These are phyloP conservation scores for Sedum album DNA, from an alignment of 164 flowering plant species.

Conservation along the genomic window DNA sequence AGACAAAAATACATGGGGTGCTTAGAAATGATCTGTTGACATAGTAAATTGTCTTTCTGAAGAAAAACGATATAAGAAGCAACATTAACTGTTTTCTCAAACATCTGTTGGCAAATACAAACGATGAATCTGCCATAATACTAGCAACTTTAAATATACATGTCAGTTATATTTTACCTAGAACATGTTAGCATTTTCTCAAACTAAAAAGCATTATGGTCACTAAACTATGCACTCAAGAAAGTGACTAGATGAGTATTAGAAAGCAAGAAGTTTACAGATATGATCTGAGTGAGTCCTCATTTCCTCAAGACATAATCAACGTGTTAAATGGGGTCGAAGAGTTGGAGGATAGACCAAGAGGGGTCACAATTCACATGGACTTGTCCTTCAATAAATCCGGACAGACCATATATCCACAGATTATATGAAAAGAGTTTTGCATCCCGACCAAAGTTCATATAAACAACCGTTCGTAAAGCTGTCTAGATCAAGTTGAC, in stretches of 20 bases:
- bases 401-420: not conserved
- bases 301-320: not conserved
- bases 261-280: too few species aligned
- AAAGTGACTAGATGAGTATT: not conserved
- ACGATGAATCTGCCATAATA: too few species aligned
- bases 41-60: too few species aligned
- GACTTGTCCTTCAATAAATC: not conserved
- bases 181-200: too few species aligned
- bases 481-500: not conserved
- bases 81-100: too few species aligned
- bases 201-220: too few species aligned
- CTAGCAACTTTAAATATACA: too few species aligned
- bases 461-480: not conserved
- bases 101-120: too few species aligned
- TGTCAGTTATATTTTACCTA: too few species aligned
- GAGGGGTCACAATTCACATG: not conserved
- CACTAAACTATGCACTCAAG: too few species aligned
- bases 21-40: too few species aligned
- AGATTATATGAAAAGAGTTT: not conserved
- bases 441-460: not conserved
- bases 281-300: not conserved
- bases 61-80: too few species aligned
- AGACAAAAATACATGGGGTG: not conserved
- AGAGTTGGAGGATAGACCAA: not conserved
- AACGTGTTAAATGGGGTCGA: not conserved